Conservation (phyloP, 495 filamentous ascomycete genomes). For the Hypoxylon crocopeplum region DNA sequence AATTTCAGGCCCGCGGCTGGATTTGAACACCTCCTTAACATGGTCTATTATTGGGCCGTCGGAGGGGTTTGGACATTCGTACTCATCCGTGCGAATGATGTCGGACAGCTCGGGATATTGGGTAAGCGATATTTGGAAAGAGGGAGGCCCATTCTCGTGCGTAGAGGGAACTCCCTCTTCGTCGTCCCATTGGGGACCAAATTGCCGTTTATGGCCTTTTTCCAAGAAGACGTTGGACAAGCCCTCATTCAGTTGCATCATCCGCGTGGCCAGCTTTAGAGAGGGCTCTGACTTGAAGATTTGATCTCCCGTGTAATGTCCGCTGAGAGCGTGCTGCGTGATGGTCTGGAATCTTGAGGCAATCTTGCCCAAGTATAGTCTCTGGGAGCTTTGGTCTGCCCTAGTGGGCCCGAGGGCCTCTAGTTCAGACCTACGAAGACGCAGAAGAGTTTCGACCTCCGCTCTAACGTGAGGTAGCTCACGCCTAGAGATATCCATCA, state of each 20-base stretch:
- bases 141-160: not conserved
- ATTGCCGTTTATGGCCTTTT: slow-evolving; percentile 45
- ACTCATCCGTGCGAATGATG: slow-evolving; percentile 4
- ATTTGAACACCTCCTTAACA: slow-evolving; percentile 7
- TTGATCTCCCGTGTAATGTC: slow-evolving; percentile 49
- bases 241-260: slow-evolving; percentile 45
- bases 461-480: slow-evolving; percentile 53
- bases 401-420: slow-evolving; percentile 2
- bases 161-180: not conserved
- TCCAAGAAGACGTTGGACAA: slow-evolving; percentile 47
- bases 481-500: slow-evolving; percentile 46
- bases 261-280: slow-evolving; percentile 51
- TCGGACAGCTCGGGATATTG: slow-evolving; percentile 16
- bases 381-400: slow-evolving; percentile 45
- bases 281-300: slow-evolving; percentile 41
- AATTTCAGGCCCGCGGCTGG: slow-evolving; percentile 27
- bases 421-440: not conserved
- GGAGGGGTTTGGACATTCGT: not conserved
- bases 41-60: slow-evolving; percentile 2
- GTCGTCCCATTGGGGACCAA: slow-evolving; percentile 21
- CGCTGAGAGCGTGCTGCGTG: slow-evolving; percentile 37
- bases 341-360: slow-evolving; percentile 7
- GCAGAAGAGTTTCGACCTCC: slow-evolving; percentile 39
- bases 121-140: not conserved
- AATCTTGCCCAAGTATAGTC: slow-evolving; percentile 24